Evolutionary conservation across 2,329 filamentous ascomycete species (phyloP), one percentile per base, ranked within the genome.

Genomic region (Peltaster fructicola): DNA sequence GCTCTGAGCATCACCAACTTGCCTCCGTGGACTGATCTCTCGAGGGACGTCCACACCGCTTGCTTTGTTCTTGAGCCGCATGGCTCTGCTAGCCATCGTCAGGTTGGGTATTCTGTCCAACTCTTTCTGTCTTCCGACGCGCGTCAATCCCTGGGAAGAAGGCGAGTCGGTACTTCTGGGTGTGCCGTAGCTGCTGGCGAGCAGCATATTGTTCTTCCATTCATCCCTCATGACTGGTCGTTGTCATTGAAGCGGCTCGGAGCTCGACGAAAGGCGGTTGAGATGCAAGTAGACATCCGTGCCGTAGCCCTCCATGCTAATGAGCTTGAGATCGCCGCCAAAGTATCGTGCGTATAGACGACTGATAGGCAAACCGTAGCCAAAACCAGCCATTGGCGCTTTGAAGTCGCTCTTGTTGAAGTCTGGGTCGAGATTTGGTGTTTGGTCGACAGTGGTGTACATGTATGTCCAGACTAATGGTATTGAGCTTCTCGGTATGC

Each of bases 381-480:
- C 88, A 46, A 95, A 98, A 2, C 88, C 88, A 33, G 88, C 88
- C 88, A 98, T 95, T 2, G 88, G 88, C 8, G 88, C 88, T 54
- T 98, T 95, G 63, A 98, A 98, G 52, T 98, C 88, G 55, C 75
- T 92, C 59, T 95, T 91, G 54, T 98, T 85, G 51, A 95, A 98
- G 50, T 95, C 85, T 1, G 88, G 88, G 47, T 98, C 88, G 34
- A 98, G 59, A 46, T 73, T 91, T 8, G 88, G 88, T 12, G 88
- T 95, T 40, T 84, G 73, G 51, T 95, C 88, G 36, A 98, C 88
- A 2, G 88, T 98, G 17, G 88, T 98, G 52, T 98, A 98, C 88
- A 95, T 98, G 52, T 98, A 98, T 8, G 88, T 98, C 88, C 88
- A 98, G n/a, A 95, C 88, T 8, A 98, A 65, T 4, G 88, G 88